These are phyloP conservation scores for Corylus americana DNA, from an alignment of 306 rosid genomes.

Conservation along the genomic window DNA sequence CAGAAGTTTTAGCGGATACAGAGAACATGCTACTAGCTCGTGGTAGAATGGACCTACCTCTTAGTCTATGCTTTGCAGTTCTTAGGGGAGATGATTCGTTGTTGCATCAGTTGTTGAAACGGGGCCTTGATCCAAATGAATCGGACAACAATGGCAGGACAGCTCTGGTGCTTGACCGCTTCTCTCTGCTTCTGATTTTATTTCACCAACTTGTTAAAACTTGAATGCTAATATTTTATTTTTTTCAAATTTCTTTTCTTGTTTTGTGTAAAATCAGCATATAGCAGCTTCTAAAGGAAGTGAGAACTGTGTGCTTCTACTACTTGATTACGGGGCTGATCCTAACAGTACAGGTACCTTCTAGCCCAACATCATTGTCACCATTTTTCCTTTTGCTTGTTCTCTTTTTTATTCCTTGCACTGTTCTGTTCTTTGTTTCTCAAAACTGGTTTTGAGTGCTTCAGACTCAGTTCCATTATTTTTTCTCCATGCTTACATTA, in stretches of 20 bases:
- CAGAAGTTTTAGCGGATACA: conserved; percentile 72
- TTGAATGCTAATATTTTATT: not conserved
- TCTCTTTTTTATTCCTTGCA: not conserved
- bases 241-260: not conserved
- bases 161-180: conserved; percentile 59
- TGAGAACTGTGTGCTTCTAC: conserved; percentile 65
- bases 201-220: not conserved
- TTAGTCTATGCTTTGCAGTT: conserved; percentile 84
- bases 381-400: not conserved
- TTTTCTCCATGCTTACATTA: not conserved
- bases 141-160: conserved; percentile 75
- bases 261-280: conserved; percentile 51
- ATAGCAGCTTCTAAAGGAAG: conserved; percentile 73
- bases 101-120: conserved; percentile 70
- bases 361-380: not conserved
- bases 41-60: conserved; percentile 83
- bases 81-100: conserved; percentile 77
- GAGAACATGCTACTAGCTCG: conserved; percentile 85
- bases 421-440: not conserved
- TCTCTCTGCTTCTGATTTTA: conserved; percentile 1
- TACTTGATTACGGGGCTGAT: conserved; percentile 68
- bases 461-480: not conserved
- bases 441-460: not conserved
- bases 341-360: conserved; percentile 78
- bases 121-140: conserved; percentile 79